phyloP scores from a whole-genome alignment of 805 yeast species.

The Metschnikowia shivogae region DNA sequence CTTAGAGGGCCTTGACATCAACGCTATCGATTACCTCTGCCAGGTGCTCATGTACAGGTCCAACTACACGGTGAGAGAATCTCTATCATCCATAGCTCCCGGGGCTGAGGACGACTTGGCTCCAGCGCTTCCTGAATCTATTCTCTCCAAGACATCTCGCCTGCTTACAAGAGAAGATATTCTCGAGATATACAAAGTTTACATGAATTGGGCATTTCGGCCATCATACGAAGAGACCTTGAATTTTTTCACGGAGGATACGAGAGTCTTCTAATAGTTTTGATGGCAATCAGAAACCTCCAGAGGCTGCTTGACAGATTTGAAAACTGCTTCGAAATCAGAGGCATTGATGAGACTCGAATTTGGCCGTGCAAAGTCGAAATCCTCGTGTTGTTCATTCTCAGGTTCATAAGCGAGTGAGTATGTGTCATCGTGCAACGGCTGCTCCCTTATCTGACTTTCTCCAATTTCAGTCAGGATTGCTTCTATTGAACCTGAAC shows the following conservation, averaged over 20 bases:
- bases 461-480: no score
- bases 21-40: conserved; percentile 63
- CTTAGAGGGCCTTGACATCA: conserved; percentile 34
- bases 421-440: neutral
- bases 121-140: conserved; percentile 20
- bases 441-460: neutral
- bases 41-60: conserved; percentile 21
- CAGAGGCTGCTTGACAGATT: neutral
- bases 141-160: conserved; percentile 43
- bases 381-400: neutral
- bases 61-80: conserved; percentile 44
- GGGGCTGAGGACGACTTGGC: conserved; percentile 64
- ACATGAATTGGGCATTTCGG: conserved; percentile 81
- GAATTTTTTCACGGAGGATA: conserved; percentile 15
- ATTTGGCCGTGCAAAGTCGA: neutral
- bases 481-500: no score
- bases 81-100: conserved; percentile 63
- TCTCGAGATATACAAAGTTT: conserved; percentile 45
- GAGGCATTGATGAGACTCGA: neutral
- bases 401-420: neutral
- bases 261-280: conserved; percentile 9
- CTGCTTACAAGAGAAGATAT: conserved; percentile 57
- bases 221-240: conserved; percentile 42
- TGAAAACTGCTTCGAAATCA: conserved; percentile 1
- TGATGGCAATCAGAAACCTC: neutral